phyloP scores from a whole-genome alignment of 768 basidiomycete species.

The Pleurotus tuber-regium region DNA sequence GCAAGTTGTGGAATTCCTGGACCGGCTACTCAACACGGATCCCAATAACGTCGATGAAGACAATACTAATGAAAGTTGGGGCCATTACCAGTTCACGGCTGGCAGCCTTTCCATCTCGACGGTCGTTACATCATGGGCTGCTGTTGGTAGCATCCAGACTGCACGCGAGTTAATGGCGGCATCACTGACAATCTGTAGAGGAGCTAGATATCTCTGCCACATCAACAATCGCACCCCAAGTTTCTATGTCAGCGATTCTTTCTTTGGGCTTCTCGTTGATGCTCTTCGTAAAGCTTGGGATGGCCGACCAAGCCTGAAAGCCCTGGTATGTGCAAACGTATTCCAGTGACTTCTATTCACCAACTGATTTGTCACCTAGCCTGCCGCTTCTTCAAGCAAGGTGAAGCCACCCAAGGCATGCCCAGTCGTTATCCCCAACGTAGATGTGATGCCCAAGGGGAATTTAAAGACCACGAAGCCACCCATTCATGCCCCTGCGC shows the following conservation, averaged over 20 bases:
- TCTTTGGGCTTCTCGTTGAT: not conserved
- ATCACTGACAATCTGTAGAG: not conserved
- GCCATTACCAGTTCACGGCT: conserved; percentile 17
- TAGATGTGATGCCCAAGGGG: too few species aligned
- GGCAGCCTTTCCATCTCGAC: not conserved
- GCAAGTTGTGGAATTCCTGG: not conserved
- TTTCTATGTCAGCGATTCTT: not conserved
- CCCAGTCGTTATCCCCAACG: too few species aligned
- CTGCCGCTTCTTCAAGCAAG: not conserved
- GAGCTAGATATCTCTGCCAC: not conserved
- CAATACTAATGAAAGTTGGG: conserved; percentile 15
- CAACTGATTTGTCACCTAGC: not conserved
- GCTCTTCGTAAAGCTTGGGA: too few species aligned
- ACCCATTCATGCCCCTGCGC: too few species aligned
- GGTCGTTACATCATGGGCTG: not conserved
- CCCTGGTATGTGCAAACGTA: not conserved
- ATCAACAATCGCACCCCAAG: not conserved
- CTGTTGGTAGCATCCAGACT: not conserved
- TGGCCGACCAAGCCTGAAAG: too few species aligned
- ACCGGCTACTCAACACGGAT: conserved; percentile 14
- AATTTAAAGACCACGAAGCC: too few species aligned
- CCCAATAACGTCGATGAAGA: conserved; percentile 15
- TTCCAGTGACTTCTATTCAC: not conserved
- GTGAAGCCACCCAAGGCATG: not conserved
- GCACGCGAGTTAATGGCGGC: not conserved